Percentiles rank a stretch among this genome's conserved stretches.
Conservation (phyloP, 164 flowering plant species). For the grape (Vitis vinifera) region ASM3070453v1 NC_081811.1:11573501-11574000, state of each 20-base stretch:
- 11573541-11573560: background rate
- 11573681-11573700: conserved; percentile 6
- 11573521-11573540: conserved; percentile 6
- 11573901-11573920: too few relatives aligned
- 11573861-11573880: background rate
- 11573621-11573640: conserved; percentile 7
- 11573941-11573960: conserved; percentile 17
- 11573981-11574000: conserved; percentile 31
- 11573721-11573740: conserved; percentile 12
- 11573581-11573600: background rate
- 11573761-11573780: background rate
- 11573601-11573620: conserved; percentile 13
- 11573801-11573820: background rate
- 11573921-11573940: conserved; percentile 6
- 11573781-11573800: conserved; percentile 5
- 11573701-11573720: background rate
- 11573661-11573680: conserved; percentile 2
- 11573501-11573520: background rate
- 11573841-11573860: conserved; percentile 12
- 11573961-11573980: conserved; percentile 11
- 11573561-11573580: too few relatives aligned
- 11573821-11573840: background rate
- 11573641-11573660: background rate
- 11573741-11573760: conserved; percentile 10
- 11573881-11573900: background rate